A percentile compares a stretch with the other conserved stretches of the same genome.
Conservation (phyloP, 768 basidiomycete species). For the Pleurotus giganteus region DNA sequence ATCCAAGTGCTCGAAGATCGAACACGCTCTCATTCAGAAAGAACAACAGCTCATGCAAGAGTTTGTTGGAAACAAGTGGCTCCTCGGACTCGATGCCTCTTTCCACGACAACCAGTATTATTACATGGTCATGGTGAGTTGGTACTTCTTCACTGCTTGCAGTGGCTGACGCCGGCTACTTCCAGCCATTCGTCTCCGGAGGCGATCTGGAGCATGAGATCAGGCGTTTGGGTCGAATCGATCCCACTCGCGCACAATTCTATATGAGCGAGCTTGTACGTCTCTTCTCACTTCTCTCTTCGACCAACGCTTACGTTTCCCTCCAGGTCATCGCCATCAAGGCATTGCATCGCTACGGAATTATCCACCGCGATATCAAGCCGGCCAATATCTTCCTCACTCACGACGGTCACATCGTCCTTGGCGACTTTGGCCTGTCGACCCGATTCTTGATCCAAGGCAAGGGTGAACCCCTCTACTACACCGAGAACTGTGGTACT, state of each 20-base stretch:
- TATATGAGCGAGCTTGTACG: constrained; percentile 7
- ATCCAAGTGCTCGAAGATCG: background rate
- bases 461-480: constrained; percentile 17
- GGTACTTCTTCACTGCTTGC: background rate
- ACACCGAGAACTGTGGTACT: constrained; percentile 25
- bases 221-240: constrained; percentile 1
- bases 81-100: constrained; percentile 8
- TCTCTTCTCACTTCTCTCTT: background rate
- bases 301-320: background rate
- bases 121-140: constrained; percentile 11
- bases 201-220: constrained; percentile 10
- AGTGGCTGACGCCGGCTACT: background rate
- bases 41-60: constrained; percentile 4
- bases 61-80: background rate
- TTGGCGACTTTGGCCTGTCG: constrained; percentile 12
- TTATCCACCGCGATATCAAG: constrained; percentile 13
- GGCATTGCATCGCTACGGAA: background rate
- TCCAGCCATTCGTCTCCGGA: constrained; percentile 4
- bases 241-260: background rate
- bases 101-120: constrained; percentile 10
- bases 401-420: background rate
- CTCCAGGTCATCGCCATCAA: constrained; percentile 6
- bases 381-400: constrained; percentile 9
- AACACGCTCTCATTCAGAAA: background rate
- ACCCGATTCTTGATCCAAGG: background rate